Evolutionary conservation across 2,329 filamentous ascomycete genomes (phyloP), one percentile per base, ranked within the genome.

Genomic region (Penicillium psychrosexuale): DNA sequence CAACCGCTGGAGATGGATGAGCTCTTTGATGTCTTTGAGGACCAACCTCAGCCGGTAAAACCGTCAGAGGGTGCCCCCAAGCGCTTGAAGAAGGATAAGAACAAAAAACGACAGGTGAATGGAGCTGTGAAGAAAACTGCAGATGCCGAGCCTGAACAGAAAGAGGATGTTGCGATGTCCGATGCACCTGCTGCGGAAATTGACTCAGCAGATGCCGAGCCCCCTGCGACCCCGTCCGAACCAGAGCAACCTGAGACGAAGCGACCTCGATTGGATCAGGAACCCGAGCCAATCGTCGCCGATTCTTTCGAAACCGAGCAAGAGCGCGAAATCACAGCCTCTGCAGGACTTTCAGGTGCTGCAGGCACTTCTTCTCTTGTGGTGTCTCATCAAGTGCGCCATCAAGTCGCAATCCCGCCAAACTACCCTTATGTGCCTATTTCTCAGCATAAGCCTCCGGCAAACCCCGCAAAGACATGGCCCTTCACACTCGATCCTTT

Each of bases 371-470:
- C 85, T 44, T 61, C 69, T 15, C 84, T 99, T 28, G 87, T 96
- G 22, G 77, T 99, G 49, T 93, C 91, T 44, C 95, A 99, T 78
- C 96, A 99, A 78, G 96, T 99, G 66, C 92, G 96, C 75, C 94
- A 99, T 80, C 93, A 99, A 76, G 94, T 97, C 64, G 90, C 94
- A 12, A 81, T 99, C 19, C 94, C 94, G 2, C 92, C 93, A 9
- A 90, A 96, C 71, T 96, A 96, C 78, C 88, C 92, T 72, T 97
- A 96, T 70, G 82, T 96, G 17, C 93, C 93, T n/a, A 90, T 99
- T 50, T 95, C 91, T 22, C 83, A 96, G 75, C 94, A 99, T 80
- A 91, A 91, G 73, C 80, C 91, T n/a, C 91, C 93, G 11, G 88
- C 87, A 54, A 85, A 89, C 60, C 94, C 94, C 1, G 94, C 94